phyloP scores from a whole-genome alignment of 2,329 filamentous ascomycete genomes.

The Pseudocercospora musae region DNA sequence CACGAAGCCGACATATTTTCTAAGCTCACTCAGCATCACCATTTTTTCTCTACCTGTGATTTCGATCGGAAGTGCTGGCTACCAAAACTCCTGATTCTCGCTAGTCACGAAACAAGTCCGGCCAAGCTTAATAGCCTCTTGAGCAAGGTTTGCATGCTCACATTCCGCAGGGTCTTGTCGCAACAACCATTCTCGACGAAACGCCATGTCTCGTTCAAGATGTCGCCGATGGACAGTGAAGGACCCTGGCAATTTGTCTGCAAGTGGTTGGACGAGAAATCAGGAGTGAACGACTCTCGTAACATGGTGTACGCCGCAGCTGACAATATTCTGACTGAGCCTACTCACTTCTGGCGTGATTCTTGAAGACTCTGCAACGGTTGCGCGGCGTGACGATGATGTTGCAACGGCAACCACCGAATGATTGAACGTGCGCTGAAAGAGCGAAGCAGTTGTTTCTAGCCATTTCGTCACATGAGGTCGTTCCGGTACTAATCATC shows the following conservation, averaged over 20 bases:
- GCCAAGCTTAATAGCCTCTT: not conserved
- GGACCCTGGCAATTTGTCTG: not conserved
- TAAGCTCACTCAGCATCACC: not conserved
- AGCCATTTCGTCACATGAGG: not conserved
- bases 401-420: not conserved
- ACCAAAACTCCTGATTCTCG: not conserved
- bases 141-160: not conserved
- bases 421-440: not conserved
- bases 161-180: not conserved
- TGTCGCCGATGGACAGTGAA: not conserved
- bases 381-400: not conserved
- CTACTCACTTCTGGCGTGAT: not conserved
- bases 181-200: not conserved
- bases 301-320: not conserved
- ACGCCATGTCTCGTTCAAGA: not conserved
- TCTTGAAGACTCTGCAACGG: not conserved
- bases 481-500: not conserved
- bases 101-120: not conserved
- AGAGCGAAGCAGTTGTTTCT: not conserved
- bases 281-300: not conserved
- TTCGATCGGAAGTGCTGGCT: not conserved
- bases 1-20: not conserved
- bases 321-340: not conserved
- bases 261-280: not conserved
- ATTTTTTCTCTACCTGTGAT: not conserved